Base-by-base conservation (phyloP, 202 grass and related monocot species). In the Alloteropsis angusta region DNA sequence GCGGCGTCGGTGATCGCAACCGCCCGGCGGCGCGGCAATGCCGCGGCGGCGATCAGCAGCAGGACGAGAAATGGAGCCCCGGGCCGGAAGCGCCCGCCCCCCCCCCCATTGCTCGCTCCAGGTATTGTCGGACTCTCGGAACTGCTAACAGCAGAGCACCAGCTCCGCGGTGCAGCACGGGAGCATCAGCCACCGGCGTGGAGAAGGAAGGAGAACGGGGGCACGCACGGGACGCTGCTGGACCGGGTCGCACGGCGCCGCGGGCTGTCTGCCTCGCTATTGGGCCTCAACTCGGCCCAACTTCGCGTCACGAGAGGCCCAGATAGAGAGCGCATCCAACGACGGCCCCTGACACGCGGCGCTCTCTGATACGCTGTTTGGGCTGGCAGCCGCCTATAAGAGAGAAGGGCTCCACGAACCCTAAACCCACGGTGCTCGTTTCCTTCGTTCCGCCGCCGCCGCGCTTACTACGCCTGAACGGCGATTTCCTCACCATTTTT, bases 1-100 rank as follows among this genome's bases (percentile, higher is more conserved):
- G 71, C 47, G 49, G 77, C 57, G 47, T 76, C 82, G 57, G 86
- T 88, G 77, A 39, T 64, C 21, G 77, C 86, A 17, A 48, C 65
- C 57, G 82, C 82, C 5, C 22, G 18, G 41, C 32, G 72, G 41
- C 32, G 72, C 32, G 78, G 72, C 82, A 88, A 81, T 85, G 82
- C 77, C 32, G 77, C 64, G 7, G 77, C 72, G 41, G 58, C 77
- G 65, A 85, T 65, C 82, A 85, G 53, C 55, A 84, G 55, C 46
- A 21, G 25, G 10, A 32, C 46, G 23, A 53, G 47, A 34, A 18
- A 18, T 17, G 48, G 22, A 12, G 0, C 61, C 45, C 44, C 12
- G 12, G 14, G 41, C 32, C 34, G 16, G 28, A 30, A 30, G 42
- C 60, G 35, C 4, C 57, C 9, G 41, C 74, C 42, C 10, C 50